Evolutionary conservation across 2,329 filamentous ascomycete species (phyloP).

Genomic region (Trichoderma harzianum): DNA sequence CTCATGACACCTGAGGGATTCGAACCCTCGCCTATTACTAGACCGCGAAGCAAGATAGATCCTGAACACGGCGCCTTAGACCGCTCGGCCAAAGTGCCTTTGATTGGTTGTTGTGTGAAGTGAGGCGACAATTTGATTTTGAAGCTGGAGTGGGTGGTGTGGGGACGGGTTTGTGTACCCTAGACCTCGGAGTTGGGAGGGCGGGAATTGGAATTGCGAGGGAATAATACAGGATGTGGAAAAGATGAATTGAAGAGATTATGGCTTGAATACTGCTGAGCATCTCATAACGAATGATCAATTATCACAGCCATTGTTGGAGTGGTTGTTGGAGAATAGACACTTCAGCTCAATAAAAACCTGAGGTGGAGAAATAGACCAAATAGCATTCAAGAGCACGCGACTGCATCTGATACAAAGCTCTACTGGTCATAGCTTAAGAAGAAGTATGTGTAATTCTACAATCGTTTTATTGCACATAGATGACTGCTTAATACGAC

Average conservation of each 20-base stretch:
- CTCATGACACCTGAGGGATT: constrained; percentile 32
- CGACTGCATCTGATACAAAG: not conserved
- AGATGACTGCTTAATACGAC: not conserved
- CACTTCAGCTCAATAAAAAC: not conserved
- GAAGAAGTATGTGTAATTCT: not conserved
- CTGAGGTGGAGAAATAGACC: too few species aligned
- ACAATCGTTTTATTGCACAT: not conserved
- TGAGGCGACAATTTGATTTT: not conserved
- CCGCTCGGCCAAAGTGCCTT: constrained; percentile 29
- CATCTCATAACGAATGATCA: too few species aligned
- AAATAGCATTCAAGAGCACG: not conserved
- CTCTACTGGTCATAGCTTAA: not conserved
- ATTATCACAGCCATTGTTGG: not conserved
- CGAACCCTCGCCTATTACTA: constrained; percentile 32
- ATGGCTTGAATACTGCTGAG: too few species aligned
- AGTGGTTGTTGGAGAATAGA: not conserved
- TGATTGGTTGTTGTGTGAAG: not conserved
- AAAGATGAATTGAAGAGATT: not conserved
- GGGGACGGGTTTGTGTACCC: not conserved
- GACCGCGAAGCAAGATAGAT: constrained; percentile 24
- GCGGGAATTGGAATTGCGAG: not conserved
- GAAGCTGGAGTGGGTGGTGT: not conserved
- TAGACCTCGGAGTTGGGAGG: not conserved
- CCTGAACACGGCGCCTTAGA: constrained; percentile 27
- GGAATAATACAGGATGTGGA: not conserved